Base-by-base conservation (phyloP, 257 asterid genomes). In the Echium plantagineum region DNA sequence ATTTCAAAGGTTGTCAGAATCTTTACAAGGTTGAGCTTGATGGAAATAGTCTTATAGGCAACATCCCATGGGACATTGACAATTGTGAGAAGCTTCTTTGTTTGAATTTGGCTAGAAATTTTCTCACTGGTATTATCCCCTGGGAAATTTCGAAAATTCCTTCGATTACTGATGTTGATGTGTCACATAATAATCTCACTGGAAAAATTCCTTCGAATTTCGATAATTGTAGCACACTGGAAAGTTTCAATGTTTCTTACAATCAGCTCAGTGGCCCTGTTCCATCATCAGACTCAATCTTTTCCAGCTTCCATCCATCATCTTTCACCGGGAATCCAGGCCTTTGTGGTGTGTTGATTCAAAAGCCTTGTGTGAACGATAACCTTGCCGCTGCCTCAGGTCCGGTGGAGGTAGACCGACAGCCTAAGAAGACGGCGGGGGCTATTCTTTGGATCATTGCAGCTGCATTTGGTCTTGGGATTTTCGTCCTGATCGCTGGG, bases 61-160 rank as follows among this genome's bases (percentile, higher is more conserved):
- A 71, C 72, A 81, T 89, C 67, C 97, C 97, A 0, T 80, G 90
- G 94, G 89, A 89, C 31, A 78, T 93, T 35, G 90, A 78, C 46
- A 94, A 81, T 63, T 93, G 98, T 21, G 85, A 74, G 72, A 93
- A 83, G 80, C 81, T 93, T 32, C 74, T 93, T 22, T 51, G 51
- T 19, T 53, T 93, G 76, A 77, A 86, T 61, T 62, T 93, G 13
- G 63, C 81, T 17, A 52, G 70, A 20, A 93, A 89, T 69, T 79
- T 78, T 2, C 61, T 93, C 30, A 79, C 94, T 0, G 98, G 98
- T 21, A 86, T 78, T 24, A 93, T 93, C 51, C 98, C 98, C 1
- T 81, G 89, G 96, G 98, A 93, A 69, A 89, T 93, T n/a, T 89
- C 97, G 0, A 61, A 85, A 0, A 81, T 89, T 16, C 89, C 95